Evolutionary conservation across 345 rosid species (phyloP), one percentile per base, ranked within the genome.

Genomic region (Moricandia arvensis): DNA sequence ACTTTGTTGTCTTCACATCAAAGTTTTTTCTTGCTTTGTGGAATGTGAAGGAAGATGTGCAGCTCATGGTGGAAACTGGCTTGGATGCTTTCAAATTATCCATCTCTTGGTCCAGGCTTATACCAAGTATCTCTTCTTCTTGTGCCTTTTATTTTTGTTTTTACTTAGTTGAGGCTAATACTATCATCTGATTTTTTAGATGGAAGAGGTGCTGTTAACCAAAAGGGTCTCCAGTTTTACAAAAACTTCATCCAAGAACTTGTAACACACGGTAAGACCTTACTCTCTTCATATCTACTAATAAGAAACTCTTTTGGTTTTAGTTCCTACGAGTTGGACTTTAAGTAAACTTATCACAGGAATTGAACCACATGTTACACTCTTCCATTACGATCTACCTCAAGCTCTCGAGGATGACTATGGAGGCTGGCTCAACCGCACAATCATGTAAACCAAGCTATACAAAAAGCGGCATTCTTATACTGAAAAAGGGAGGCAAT

Each of bases 21-120:
- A 31, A 16, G 34, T 5, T 9, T 21, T 21, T 51, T 27, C 27
- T 0, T 0, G 2, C 4, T 55, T 5, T 1, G 10, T 10, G 9
- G 30, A 21, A 9, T 60, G 26, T 33, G 41, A 2, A 61, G 65
- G 65, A 33, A 33, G 65, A 61, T 61, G 65, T 61, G n/a, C 43
- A 61, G 43, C 65, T 61, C 45, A 61, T 61, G 65, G 65, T 61
- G 24, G 26, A 61, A 61, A 61, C 65, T 61, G 65, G 65, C 13
- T 61, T 61, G 11, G 65, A 61, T 61, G 65, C 65, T 38, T 61
- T 61, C 26, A 61, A 16, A 61, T 33, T 61, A 7, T 61, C 65
- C 65, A 61, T 61, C 13, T 61, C 65, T 61, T 61, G 65, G 65
- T 61, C 65, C 37, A 61, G 65, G 45, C 65, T 33, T 8, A 61